Evolutionary conservation across 1,139 yeast species (phyloP), one percentile per base, ranked within the genome.

Genomic region (Yamadazyma dendronema): DNA sequence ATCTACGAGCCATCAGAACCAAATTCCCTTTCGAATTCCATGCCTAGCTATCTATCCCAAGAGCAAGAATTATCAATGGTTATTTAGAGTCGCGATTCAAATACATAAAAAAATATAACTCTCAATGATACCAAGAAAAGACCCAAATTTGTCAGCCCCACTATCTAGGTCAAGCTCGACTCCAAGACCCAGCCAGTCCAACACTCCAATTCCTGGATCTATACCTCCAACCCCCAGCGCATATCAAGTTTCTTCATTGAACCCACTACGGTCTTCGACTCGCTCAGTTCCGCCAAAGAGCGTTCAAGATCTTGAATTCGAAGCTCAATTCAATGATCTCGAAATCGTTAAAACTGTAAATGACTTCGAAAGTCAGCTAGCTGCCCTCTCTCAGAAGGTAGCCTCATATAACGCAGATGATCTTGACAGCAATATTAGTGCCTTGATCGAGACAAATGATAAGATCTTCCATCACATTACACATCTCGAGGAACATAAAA

Each of bases 121-220:
- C 8, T 22, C 12, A 10, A 36, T 36, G 39, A 26, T 36, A 19
- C 40, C 39, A 4, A 35, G 41, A 29, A 41, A 26, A 33, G 40
- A 41, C 30, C 34, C 28, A 12, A 27, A 25, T 24, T 26, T 48
- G 27, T 57, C 70, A 4, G 56, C 51, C 5, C 68, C 72, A 0
- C 59, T 65, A 11, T 62, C 72, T 0, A 53, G 73, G 17, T 68
- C 61, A 5, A 50, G 56, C 3, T 67, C 74, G 3, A 49, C 70
- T 0, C 51, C 53, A 25, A 48, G 72, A 21, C 49, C 67, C 28
- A 61, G 53, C 36, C 67, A 61, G 33, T 38, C 58, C 15, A 35
- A 33, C 41, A 28, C 33, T 35, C 6, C 43, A 48, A 13, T 56
- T 59, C 26, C 67, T 19, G 22, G 22, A 19, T 19, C 22, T 7